Percentiles rank a stretch among this genome's conserved stretches.
These are phyloP conservation scores for Penicillium sp. DNA, from an alignment of 2,329 filamentous ascomycete genomes.

Conservation along the genomic window DNA sequence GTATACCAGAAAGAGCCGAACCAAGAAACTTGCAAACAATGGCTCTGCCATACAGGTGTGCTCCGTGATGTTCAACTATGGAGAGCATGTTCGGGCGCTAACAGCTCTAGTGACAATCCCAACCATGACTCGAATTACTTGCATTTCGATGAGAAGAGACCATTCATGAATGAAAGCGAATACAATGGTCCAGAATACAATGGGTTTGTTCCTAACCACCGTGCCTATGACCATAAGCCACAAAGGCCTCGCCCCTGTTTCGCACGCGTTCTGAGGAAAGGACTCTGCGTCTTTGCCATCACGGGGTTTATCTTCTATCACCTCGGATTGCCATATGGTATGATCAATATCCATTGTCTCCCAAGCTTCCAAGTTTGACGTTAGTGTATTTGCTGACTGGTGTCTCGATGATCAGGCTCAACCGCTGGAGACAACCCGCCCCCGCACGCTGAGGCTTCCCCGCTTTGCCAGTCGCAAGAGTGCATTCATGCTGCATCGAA, in stretches of 20 bases:
- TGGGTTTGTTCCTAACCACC: conserved; percentile 2
- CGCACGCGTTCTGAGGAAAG: conserved; percentile 3
- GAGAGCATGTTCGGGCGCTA: background rate
- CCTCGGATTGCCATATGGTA: conserved; percentile 11
- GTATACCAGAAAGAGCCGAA: background rate
- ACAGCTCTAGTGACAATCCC: conserved; percentile 10
- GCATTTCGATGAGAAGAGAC: conserved; percentile 12
- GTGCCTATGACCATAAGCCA: background rate
- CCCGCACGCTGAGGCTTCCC: conserved; percentile 17
- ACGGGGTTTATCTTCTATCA: conserved; percentile 12
- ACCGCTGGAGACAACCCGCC: conserved; percentile 10
- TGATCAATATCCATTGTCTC: background rate
- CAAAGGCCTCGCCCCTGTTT: conserved; percentile 12
- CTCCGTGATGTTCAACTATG: background rate
- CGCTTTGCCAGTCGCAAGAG: conserved; percentile 58
- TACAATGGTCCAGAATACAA: background rate
- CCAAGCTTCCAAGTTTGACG: background rate
- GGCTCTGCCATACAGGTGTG: conserved; percentile 1
- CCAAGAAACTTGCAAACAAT: background rate
- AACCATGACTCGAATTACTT: conserved; percentile 8
- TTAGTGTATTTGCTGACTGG: background rate
- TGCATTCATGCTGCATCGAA: conserved; percentile 66
- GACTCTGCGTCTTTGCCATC: conserved; percentile 5
- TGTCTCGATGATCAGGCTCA: background rate
- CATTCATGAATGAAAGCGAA: conserved; percentile 3